Conservation (phyloP, 352 stramenopile species). For the Phytophthora nicotianae region DNA sequence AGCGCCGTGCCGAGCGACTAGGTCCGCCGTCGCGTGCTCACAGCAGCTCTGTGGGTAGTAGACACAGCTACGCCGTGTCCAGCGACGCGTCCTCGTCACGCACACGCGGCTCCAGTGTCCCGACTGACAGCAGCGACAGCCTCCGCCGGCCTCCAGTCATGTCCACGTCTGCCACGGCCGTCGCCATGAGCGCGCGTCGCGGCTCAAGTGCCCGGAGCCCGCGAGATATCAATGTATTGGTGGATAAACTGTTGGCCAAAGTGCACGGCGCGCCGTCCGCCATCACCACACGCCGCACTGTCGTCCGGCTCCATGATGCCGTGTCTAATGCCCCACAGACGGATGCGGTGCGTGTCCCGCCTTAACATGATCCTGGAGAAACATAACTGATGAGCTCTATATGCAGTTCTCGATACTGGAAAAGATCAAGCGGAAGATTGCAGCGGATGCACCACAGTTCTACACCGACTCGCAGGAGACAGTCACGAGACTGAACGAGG, state of each 20-base stretch:
- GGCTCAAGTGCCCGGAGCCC: constrained; percentile 33
- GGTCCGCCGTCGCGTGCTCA: constrained; percentile 13
- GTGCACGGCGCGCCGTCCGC: constrained; percentile 62
- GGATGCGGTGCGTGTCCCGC: constrained; percentile 47
- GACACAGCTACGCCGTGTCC: neutral
- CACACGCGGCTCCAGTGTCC: constrained; percentile 11
- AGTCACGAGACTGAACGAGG: constrained; percentile 65
- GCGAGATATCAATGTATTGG: constrained; percentile 55
- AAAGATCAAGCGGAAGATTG: constrained; percentile 81
- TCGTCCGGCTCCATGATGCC: constrained; percentile 63
- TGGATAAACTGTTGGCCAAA: constrained; percentile 57
- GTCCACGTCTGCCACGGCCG: constrained; percentile 32
- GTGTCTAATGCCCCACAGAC: constrained; percentile 23
- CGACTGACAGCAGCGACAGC: constrained; percentile 8
- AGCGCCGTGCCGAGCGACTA: constrained; percentile 45
- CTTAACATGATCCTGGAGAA: neutral
- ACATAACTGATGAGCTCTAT: neutral
- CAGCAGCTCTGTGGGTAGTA: constrained; percentile 25
- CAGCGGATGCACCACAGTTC: constrained; percentile 44
- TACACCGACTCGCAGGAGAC: constrained; percentile 50
- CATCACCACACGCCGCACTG: constrained; percentile 57
- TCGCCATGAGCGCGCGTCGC: constrained; percentile 39
- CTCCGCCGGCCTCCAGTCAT: constrained; percentile 6
- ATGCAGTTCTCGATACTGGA: constrained; percentile 69
- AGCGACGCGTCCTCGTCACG: constrained; percentile 20